A percentile compares a stretch with the other conserved stretches of the same genome.
These are phyloP conservation scores for Triangularia verruculosa DNA, from an alignment of 2,329 filamentous ascomycete genomes.

Conservation along the genomic window DNA sequence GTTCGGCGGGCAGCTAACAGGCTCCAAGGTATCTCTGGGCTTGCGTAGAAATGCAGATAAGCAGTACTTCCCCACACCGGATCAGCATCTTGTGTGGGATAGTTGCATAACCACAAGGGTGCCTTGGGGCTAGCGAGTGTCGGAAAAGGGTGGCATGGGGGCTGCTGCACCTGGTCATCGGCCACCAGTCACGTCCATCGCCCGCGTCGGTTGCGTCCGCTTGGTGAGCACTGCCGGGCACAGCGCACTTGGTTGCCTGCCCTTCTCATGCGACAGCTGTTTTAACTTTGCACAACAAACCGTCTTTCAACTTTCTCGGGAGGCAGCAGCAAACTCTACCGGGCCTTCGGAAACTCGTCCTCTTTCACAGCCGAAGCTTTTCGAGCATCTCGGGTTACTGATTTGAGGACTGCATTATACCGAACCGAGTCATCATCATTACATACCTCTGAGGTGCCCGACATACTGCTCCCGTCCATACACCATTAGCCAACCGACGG, in stretches of 20 bases:
- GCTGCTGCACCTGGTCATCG: background rate
- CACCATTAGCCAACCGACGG: background rate
- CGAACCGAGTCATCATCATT: constrained; percentile 20
- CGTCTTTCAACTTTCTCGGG: background rate
- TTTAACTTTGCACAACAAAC: background rate
- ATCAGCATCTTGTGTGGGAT: background rate
- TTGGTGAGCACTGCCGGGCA: background rate
- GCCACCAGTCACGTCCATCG: background rate
- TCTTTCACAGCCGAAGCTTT: background rate
- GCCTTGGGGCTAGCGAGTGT: background rate
- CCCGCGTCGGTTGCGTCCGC: background rate
- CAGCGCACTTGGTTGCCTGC: background rate
- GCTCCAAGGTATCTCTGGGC: background rate
- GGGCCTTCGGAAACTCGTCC: background rate
- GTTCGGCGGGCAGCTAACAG: background rate
- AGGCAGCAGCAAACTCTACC: background rate
- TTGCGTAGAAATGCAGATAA: background rate
- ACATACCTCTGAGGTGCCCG: constrained; percentile 17
- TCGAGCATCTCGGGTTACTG: background rate
- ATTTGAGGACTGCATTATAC: background rate
- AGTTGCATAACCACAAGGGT: constrained; percentile 6
- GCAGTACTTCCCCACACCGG: constrained; percentile 1
- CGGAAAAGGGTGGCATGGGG: constrained; percentile 1
- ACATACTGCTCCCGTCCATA: constrained; percentile 7
- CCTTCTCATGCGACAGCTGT: constrained; percentile 2